Evolutionary conservation across 495 filamentous ascomycete genomes (phyloP).

Genomic region (Astrothelium macrocarpum): DNA sequence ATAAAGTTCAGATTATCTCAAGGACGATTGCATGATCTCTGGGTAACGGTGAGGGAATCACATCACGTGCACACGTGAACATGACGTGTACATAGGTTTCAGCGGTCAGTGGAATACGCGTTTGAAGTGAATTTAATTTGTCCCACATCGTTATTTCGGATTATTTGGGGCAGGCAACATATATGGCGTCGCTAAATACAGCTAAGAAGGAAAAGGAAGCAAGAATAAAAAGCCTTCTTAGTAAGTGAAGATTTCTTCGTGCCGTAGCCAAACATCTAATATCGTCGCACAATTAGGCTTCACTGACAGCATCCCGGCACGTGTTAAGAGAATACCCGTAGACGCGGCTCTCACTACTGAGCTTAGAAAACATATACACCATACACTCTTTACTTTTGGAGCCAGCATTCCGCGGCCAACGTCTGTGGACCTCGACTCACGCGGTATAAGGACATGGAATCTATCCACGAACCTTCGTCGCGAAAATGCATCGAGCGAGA

Average conservation of each 20-base stretch:
- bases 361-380: neutral
- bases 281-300: neutral
- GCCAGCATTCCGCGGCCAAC: neutral
- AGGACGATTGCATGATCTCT: neutral
- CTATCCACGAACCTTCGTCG: slow-evolving; percentile 44
- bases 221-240: neutral
- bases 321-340: neutral
- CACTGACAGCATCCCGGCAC: neutral
- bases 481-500: slow-evolving; percentile 12
- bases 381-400: neutral
- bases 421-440: neutral
- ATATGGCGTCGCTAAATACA: neutral
- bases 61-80: neutral
- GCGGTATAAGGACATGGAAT: slow-evolving; percentile 49
- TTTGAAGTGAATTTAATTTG: neutral
- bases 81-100: neutral
- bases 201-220: neutral
- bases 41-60: neutral
- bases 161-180: neutral
- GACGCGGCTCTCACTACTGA: neutral
- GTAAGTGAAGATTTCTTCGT: neutral
- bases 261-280: neutral
- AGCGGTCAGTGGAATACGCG: neutral
- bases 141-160: neutral
- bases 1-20: neutral